Conservation (phyloP, 2,329 filamentous ascomycete genomes). For the Apiospora phragmitis region DNA sequence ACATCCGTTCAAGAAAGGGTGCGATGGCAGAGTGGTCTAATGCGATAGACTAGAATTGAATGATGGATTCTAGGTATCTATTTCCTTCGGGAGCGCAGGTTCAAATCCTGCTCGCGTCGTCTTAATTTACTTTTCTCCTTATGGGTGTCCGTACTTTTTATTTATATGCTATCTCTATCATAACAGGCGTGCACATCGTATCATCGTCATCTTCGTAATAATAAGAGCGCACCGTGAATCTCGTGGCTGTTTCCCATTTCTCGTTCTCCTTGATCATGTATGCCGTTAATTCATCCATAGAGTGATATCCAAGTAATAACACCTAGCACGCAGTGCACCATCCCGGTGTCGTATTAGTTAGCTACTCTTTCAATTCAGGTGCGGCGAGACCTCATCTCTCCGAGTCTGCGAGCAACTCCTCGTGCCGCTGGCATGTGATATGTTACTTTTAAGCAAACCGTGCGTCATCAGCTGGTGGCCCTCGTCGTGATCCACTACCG, state of each 20-base stretch:
- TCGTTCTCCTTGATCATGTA: too few relatives aligned
- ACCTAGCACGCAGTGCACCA: too few relatives aligned
- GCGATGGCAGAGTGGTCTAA: constrained; percentile 4
- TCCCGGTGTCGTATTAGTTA: background rate
- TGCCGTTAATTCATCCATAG: too few relatives aligned
- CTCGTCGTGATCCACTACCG: background rate
- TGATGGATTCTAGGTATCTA: background rate
- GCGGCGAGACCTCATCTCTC: too few relatives aligned
- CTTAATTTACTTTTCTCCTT: background rate
- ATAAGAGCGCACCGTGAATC: too few relatives aligned
- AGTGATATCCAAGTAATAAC: too few relatives aligned
- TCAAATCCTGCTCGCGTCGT: constrained; percentile 5
- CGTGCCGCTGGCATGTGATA: background rate
- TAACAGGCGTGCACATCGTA: too few relatives aligned
- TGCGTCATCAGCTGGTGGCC: background rate
- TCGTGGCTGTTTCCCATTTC: too few relatives aligned
- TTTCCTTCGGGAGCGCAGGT: constrained; percentile 4
- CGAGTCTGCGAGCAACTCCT: background rate
- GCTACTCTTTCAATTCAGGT: background rate
- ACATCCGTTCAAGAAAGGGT: background rate
- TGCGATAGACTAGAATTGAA: constrained; percentile 1
- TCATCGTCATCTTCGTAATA: too few relatives aligned
- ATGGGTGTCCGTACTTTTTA: background rate
- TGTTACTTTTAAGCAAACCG: background rate
- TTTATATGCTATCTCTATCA: too few relatives aligned